Evolutionary conservation across 23 red algal genomes (phyloP).

Genomic region (Agarophyton chilense): DNA sequence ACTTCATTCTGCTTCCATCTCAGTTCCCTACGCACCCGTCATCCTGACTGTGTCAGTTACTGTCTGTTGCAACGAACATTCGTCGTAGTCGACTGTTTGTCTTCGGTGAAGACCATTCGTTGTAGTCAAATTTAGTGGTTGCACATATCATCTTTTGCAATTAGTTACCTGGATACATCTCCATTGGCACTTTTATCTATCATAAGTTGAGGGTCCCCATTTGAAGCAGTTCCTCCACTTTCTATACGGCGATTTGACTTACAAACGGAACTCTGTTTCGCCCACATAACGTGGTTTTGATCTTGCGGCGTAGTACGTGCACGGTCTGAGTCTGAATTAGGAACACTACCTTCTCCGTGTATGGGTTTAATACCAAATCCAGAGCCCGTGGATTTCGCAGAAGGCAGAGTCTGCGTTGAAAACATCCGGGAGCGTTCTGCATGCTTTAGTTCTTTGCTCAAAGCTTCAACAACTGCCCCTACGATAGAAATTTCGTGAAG

Average conservation of each 20-base stretch:
- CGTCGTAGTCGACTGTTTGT: no score
- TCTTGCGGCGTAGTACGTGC: background rate
- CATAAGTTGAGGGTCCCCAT: no score
- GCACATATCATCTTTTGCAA: background rate
- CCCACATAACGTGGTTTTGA: background rate
- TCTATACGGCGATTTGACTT: background rate
- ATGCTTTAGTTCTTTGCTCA: constrained; percentile 49
- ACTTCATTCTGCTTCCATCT: no score
- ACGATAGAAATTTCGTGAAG: constrained; percentile 71
- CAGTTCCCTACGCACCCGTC: no score
- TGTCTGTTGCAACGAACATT: no score
- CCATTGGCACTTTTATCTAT: background rate
- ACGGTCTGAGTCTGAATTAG: background rate
- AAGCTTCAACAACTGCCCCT: constrained; percentile 9
- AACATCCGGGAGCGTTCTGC: constrained; percentile 68
- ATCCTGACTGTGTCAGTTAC: no score
- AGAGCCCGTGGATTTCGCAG: background rate
- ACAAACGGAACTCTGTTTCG: background rate
- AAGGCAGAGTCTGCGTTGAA: constrained; percentile 17
- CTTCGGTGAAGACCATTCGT: no score
- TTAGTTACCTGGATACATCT: background rate
- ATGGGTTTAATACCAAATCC: background rate
- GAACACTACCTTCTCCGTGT: no score
- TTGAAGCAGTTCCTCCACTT: background rate
- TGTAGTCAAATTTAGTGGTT: no score